phyloP scores from a whole-genome alignment of 192 early-diverging fungal species.

The Coemansia sp. region DNA sequence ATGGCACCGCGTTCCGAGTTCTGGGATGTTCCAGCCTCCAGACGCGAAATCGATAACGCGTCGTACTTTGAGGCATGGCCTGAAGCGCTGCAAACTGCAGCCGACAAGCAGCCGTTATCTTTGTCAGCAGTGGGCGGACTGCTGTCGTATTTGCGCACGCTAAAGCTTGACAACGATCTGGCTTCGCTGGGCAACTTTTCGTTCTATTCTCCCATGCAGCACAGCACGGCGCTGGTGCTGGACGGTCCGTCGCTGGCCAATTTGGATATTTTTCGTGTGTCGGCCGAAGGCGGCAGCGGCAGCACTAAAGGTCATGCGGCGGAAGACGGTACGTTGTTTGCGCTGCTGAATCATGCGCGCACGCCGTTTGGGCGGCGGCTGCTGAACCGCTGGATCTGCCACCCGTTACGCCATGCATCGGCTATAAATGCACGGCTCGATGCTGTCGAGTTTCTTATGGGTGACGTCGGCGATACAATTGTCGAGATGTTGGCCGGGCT shows the following conservation, averaged over 20 bases:
- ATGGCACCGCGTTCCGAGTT: slow-evolving; percentile 51
- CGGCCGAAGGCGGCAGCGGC: slow-evolving; percentile 58
- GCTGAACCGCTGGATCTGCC: slow-evolving; percentile 82
- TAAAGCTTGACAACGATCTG: slow-evolving; percentile 84
- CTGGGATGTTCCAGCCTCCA: slow-evolving; percentile 48
- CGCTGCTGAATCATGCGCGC: slow-evolving; percentile 77
- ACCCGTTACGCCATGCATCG: slow-evolving; percentile 67
- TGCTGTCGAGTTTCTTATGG: slow-evolving; percentile 78
- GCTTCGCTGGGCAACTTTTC: slow-evolving; percentile 82
- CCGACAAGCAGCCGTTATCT: slow-evolving; percentile 42
- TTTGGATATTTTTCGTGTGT: slow-evolving; percentile 87
- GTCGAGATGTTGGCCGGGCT: slow-evolving; percentile 52
- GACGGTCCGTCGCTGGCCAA: slow-evolving; percentile 93
- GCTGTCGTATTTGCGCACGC: slow-evolving; percentile 81
- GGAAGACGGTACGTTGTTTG: slow-evolving; percentile 73
- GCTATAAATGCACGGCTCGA: slow-evolving; percentile 86
- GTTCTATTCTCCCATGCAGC: slow-evolving; percentile 79
- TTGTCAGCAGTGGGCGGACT: slow-evolving; percentile 70
- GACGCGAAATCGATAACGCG: slow-evolving; percentile 28
- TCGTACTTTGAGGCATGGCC: slow-evolving; percentile 55
- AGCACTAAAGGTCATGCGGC: slow-evolving; percentile 1
- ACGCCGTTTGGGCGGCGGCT: slow-evolving; percentile 88
- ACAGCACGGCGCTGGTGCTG: slow-evolving; percentile 71
- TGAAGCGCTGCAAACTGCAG: slow-evolving; percentile 39
- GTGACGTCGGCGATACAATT: slow-evolving; percentile 55